Evolutionary conservation across 768 basidiomycete species (phyloP), one percentile per base, ranked within the genome.

Genomic region (Rhizopogon roseolus): DNA sequence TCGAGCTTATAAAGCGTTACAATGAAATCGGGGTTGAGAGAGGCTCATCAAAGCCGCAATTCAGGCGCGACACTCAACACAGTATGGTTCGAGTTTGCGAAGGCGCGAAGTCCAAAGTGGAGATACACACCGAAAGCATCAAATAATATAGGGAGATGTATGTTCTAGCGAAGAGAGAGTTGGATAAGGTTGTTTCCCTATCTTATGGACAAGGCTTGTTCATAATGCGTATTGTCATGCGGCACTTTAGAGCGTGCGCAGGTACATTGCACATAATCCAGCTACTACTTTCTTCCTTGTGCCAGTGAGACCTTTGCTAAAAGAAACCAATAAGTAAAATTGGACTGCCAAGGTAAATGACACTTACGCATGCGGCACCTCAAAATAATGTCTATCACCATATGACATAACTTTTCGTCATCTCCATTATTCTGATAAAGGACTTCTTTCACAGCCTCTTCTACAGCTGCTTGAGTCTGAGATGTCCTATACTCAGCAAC

Each of bases 21-120:
- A 90, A 94, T 64, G 74, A 84, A 56, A 90, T 99, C 56, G 94
- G 90, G 1, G 84, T 98, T 50, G 88, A 94, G 25, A 83, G 84
- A 65, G 97, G 90, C 60, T 74, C 98, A 52, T 92, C 87, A 66
- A 98, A 96, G 64, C 96, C 97, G 0, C 89, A 93, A 59, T 77
- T 98, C 13, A 80, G 97, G 37, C 85, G 94, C 16, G 93, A 96
- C 95, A 98, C 94, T 0, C 97, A 99, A 66, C 82, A 93, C 27
- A 81, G 84, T 48, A 96, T n/a, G n/a, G n/a, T n/a, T n/a, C n/a
- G n/a, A n/a, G n/a, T n/a, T n/a, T n/a, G n/a, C n/a, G n/a, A n/a
- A 64, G 85, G 94, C 0, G 70, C 73, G 1, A 84, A 81, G 58
- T 80, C 80, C 16, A 98, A 97, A 72, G 67, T 76, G 27, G 88